Base-by-base conservation (phyloP, 1,139 yeast species). In the Ashbya aceris region DNA sequence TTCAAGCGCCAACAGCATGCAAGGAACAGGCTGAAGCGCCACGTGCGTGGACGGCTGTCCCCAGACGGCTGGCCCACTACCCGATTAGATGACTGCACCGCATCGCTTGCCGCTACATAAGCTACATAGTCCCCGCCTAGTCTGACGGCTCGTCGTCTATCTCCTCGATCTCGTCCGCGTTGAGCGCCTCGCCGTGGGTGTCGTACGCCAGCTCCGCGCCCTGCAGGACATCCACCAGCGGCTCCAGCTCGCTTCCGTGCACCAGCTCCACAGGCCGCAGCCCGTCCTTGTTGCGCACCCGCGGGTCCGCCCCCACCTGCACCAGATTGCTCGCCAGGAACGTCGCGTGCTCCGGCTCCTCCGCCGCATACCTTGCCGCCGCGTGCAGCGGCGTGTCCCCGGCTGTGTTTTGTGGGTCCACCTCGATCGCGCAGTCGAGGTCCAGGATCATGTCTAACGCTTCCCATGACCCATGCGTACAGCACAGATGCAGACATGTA, bases 281-380 rank as follows among this genome's bases (percentile, higher is more conserved):
- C 27, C 82, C 79, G n/a, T 64, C 62, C 39, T 70, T 73, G 56
- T 81, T 81, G 49, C 62, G 68, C 39, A 75, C 50, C 51, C 71
- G 64, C 5, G 95, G 87, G 62, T 89, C 94, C 1, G 95, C 80
- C 2, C 97, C 98, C 30, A 95, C 96, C 55, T 89, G 96, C 46
- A 91, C 69, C 49, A 91, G 70, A 60, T 83, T 83, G 55, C 86
- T 95, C 7, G 79, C 71, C 37, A 91, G 71, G 54, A 82, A 87
- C 34, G 74, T 68, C 1, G 96, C 96, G 62, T 83, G 91, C 47
- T 84, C 96, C 0, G 91, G 83, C 57, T 91, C 96, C 11, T 76
- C 77, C 37, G 68, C 68, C 20, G 89, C 71, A 58, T 83, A 87
- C 51, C 76, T 75, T 9, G 82, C 95, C 2, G 95, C 94, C 50